These are phyloP conservation scores for Fonsecaea monophora DNA, from an alignment of 2,329 filamentous ascomycete genomes.

Conservation along the genomic window DNA sequence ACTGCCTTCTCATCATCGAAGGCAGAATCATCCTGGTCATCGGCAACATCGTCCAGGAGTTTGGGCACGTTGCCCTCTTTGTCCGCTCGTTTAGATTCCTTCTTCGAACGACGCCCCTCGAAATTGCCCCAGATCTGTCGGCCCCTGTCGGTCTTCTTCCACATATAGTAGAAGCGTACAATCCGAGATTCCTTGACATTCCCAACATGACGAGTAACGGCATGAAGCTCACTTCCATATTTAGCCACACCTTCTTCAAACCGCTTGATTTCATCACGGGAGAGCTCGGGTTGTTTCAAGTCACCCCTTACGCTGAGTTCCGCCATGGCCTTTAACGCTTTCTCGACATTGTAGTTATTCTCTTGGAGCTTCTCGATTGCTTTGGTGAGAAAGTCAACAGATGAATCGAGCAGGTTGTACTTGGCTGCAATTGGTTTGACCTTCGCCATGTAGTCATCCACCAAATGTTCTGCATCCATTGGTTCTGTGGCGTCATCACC, in stretches of 20 bases:
- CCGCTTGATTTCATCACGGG: slow-evolving; percentile 77
- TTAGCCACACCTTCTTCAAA: slow-evolving; percentile 92
- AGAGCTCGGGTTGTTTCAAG: slow-evolving; percentile 85
- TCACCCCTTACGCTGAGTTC: slow-evolving; percentile 70
- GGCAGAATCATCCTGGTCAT: slow-evolving; percentile 91
- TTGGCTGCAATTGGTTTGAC: slow-evolving; percentile 69
- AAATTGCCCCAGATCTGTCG: slow-evolving; percentile 89
- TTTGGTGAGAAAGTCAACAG: slow-evolving; percentile 87
- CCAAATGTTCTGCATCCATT: slow-evolving; percentile 59
- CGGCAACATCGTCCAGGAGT: slow-evolving; percentile 87
- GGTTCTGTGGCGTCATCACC: slow-evolving; percentile 50
- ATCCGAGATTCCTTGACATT: slow-evolving; percentile 79
- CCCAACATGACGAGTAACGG: slow-evolving; percentile 80
- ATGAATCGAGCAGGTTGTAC: slow-evolving; percentile 74
- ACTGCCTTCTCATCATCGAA: slow-evolving; percentile 88
- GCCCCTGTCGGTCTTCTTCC: slow-evolving; percentile 92
- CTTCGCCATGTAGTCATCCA: slow-evolving; percentile 78
- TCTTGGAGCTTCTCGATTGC: slow-evolving; percentile 76
- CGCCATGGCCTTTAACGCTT: slow-evolving; percentile 72
- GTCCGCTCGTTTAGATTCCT: slow-evolving; percentile 70
- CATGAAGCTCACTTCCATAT: slow-evolving; percentile 86
- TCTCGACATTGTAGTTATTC: slow-evolving; percentile 72
- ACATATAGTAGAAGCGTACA: slow-evolving; percentile 94
- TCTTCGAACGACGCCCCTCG: slow-evolving; percentile 86
- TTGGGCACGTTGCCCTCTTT: slow-evolving; percentile 73